Percentiles rank a stretch among this genome's conserved stretches.
phyloP scores from a whole-genome alignment of 768 basidiomycete species.

The Dentipellis sp. region DNA sequence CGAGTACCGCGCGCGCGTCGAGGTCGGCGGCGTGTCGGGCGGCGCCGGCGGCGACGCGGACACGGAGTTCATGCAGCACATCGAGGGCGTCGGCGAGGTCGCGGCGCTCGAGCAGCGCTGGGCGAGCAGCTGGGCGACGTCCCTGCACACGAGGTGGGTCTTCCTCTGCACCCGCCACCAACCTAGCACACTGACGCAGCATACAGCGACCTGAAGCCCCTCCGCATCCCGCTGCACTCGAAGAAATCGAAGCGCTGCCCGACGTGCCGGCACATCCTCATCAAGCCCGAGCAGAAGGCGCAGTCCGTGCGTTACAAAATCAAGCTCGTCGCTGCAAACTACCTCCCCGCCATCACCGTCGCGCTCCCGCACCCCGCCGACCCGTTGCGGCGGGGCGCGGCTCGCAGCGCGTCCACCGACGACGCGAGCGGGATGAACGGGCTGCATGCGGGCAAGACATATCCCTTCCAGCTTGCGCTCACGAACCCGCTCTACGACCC shows the following conservation, averaged over 20 bases:
- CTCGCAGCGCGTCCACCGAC: slow-evolving; percentile 29
- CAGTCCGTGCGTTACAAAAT: slow-evolving; percentile 94
- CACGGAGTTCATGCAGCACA: slow-evolving; percentile 56
- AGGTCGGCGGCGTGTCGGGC: slow-evolving; percentile 39
- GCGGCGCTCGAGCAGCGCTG: slow-evolving; percentile 73
- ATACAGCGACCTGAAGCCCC: slow-evolving; percentile 70
- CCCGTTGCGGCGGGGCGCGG: slow-evolving; percentile 18
- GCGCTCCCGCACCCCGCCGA: slow-evolving; percentile 44
- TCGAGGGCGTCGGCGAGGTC: slow-evolving; percentile 55
- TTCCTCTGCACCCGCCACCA: not conserved
- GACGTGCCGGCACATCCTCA: slow-evolving; percentile 89
- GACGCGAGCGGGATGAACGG: slow-evolving; percentile 25
- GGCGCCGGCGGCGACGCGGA: slow-evolving; percentile 52
- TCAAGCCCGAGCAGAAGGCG: slow-evolving; percentile 96
- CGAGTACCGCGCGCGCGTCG: slow-evolving; percentile 66
- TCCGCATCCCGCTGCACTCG: slow-evolving; percentile 86
- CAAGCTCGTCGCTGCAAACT: slow-evolving; percentile 92
- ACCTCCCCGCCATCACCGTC: slow-evolving; percentile 80
- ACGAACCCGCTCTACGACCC: slow-evolving; percentile 96
- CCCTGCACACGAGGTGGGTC: slow-evolving; percentile 56
- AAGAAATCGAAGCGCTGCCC: slow-evolving; percentile 96
- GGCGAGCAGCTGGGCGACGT: slow-evolving; percentile 68
- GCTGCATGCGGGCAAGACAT: slow-evolving; percentile 72
- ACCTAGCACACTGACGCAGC: not conserved
- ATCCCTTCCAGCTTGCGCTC: slow-evolving; percentile 82